A percentile compares a stretch with the other conserved stretches of the same genome.
These are phyloP conservation scores for Pyrenophora graminea DNA, from an alignment of 2,329 filamentous ascomycete genomes.

Conservation along the genomic window DNA sequence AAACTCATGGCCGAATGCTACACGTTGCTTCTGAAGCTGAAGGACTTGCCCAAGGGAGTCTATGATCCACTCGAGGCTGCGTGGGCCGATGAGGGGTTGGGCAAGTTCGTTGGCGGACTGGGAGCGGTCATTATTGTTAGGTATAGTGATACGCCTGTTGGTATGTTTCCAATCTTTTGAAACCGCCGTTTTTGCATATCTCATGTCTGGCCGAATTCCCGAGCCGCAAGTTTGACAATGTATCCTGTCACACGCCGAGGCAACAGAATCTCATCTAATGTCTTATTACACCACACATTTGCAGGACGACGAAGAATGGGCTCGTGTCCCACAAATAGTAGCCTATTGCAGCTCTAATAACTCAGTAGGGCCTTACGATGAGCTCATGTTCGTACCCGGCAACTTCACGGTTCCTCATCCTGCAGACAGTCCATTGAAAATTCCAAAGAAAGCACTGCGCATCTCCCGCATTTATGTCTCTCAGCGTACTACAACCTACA, in stretches of 20 bases:
- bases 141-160: conserved; percentile 39
- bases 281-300: too few relatives aligned
- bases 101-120: conserved; percentile 33
- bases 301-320: too few relatives aligned
- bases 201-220: too few relatives aligned
- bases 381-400: conserved; percentile 39
- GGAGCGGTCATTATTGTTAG: conserved; percentile 35
- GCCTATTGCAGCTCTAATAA: neutral
- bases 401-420: conserved; percentile 33
- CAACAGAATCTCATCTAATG: too few relatives aligned
- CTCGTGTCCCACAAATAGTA: too few relatives aligned
- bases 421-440: conserved; percentile 2
- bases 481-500: conserved; percentile 39
- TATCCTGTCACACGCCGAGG: neutral
- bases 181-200: neutral
- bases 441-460: conserved; percentile 35
- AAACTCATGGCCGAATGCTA: conserved; percentile 32
- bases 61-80: conserved; percentile 33
- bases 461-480: conserved; percentile 42
- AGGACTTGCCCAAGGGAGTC: conserved; percentile 26
- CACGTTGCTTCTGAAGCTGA: conserved; percentile 30
- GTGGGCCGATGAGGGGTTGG: conserved; percentile 21
- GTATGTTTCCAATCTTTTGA: conserved; percentile 22
- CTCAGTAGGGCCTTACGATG: conserved; percentile 36
- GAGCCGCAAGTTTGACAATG: too few relatives aligned